These are phyloP conservation scores for Beta macrorhiza DNA, from an alignment of 179 eudicot species.

Conservation along the genomic window DNA sequence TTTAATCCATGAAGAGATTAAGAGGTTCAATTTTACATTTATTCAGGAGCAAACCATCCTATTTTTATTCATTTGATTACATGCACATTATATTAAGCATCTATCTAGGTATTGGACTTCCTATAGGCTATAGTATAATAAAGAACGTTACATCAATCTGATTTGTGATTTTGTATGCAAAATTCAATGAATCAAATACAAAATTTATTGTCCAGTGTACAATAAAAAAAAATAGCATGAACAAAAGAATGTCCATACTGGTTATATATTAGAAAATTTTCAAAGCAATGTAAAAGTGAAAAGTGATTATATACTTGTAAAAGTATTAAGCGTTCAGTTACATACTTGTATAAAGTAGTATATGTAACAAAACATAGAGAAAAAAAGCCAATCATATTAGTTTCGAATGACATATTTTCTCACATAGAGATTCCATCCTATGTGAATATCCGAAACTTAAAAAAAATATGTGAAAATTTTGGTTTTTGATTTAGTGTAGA, in stretches of 20 bases:
- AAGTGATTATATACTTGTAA: not conserved
- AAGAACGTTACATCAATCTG: too few relatives aligned
- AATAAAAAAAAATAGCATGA: too few relatives aligned
- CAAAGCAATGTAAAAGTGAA: not conserved
- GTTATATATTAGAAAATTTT: too few relatives aligned
- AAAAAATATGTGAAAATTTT: not conserved
- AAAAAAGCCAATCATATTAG: not conserved
- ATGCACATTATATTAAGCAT: not conserved
- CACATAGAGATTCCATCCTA: not conserved
- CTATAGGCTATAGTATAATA: too few relatives aligned
- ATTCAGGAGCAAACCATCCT: not conserved
- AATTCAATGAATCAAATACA: too few relatives aligned
- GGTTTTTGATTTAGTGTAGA: conserved; percentile 38
- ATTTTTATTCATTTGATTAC: not conserved
- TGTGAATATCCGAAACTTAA: not conserved
- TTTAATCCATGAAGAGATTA: too few relatives aligned
- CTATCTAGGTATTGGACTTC: too few relatives aligned
- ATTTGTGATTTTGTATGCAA: too few relatives aligned
- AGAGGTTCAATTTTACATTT: not conserved
- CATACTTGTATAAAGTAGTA: not conserved
- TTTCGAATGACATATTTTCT: not conserved
- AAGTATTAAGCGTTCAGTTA: not conserved
- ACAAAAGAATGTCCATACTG: too few relatives aligned
- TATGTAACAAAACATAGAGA: not conserved
- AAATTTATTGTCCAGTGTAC: too few relatives aligned